A percentile compares a stretch with the other conserved stretches of the same genome.
Conservation (phyloP, 805 yeast species). For the Pichia ethanolica region DNA sequence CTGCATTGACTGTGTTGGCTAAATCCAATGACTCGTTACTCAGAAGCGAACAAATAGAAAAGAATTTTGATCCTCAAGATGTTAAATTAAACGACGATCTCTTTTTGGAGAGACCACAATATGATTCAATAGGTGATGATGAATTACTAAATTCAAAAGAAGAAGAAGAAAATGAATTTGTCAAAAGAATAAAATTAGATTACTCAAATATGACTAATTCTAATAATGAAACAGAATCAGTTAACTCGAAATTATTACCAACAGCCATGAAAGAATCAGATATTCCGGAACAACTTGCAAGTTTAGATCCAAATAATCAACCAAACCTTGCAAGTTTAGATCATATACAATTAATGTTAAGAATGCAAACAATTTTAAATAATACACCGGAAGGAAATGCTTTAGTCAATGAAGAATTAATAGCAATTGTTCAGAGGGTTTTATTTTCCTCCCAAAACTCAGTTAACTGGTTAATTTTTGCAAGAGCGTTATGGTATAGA, state of each 20-base stretch:
- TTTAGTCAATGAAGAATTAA: conserved; percentile 74
- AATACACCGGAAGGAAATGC: conserved; percentile 66
- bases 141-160: conserved; percentile 28
- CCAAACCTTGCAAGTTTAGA: conserved; percentile 68
- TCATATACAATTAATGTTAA: conserved; percentile 61
- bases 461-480: conserved; percentile 70
- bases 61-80: conserved; percentile 41
- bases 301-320: conserved; percentile 74
- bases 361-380: conserved; percentile 54
- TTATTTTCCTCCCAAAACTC: conserved; percentile 42
- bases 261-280: conserved; percentile 53
- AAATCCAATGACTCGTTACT: conserved; percentile 32
- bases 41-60: conserved; percentile 11
- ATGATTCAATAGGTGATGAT: conserved; percentile 50
- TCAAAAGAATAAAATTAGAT: conserved; percentile 38
- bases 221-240: conserved; percentile 1
- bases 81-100: conserved; percentile 67
- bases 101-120: conserved; percentile 66
- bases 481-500: conserved; percentile 85
- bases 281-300: conserved; percentile 47
- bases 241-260: conserved; percentile 41
- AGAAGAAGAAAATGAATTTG: conserved; percentile 19
- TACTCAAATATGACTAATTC: conserved; percentile 13
- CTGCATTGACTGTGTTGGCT: conserved; percentile 75
- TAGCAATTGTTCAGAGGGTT: conserved; percentile 68